A percentile compares a stretch with the other conserved stretches of the same genome.
These are phyloP conservation scores for Globisporangium middletonii DNA, from an alignment of 352 stramenopile species.

Conservation along the genomic window DNA sequence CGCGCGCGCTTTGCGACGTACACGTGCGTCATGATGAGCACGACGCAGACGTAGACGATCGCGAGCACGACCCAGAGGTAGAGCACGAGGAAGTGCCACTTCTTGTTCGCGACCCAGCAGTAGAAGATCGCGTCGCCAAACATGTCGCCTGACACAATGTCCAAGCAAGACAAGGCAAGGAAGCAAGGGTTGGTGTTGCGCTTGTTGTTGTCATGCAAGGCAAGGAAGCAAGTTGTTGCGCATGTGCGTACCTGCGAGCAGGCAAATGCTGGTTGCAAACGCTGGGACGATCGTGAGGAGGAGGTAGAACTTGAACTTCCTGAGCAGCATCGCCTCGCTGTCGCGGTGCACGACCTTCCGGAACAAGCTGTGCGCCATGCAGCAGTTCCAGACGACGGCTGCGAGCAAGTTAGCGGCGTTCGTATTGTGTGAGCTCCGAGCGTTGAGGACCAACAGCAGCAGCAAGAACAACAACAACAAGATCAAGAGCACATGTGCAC, in stretches of 20 bases:
- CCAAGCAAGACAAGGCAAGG: background rate
- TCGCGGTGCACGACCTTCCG: constrained; percentile 60
- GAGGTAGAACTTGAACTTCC: constrained; percentile 55
- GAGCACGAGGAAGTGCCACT: constrained; percentile 45
- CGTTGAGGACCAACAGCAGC: too few species aligned
- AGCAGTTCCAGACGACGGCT: constrained; percentile 66
- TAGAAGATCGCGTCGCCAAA: constrained; percentile 57
- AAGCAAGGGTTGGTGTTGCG: background rate
- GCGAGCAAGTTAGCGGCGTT: background rate
- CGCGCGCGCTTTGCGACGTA: constrained; percentile 36
- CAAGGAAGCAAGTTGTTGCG: background rate
- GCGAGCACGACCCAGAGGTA: constrained; percentile 63
- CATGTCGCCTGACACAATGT: constrained; percentile 11
- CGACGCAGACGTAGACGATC: constrained; percentile 61
- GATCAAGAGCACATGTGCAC: background rate
- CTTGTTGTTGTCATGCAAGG: background rate
- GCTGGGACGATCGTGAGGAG: constrained; percentile 38
- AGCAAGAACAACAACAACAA: too few species aligned
- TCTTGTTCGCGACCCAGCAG: constrained; percentile 58
- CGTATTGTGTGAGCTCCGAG: background rate
- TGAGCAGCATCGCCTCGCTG: constrained; percentile 54
- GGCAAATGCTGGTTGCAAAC: constrained; percentile 24
- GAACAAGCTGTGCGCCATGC: constrained; percentile 69
- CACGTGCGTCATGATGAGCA: constrained; percentile 55
- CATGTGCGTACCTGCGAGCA: constrained; percentile 26